phyloP scores from a whole-genome alignment of 768 basidiomycete species.

The Leccinum ochraceum region DNA sequence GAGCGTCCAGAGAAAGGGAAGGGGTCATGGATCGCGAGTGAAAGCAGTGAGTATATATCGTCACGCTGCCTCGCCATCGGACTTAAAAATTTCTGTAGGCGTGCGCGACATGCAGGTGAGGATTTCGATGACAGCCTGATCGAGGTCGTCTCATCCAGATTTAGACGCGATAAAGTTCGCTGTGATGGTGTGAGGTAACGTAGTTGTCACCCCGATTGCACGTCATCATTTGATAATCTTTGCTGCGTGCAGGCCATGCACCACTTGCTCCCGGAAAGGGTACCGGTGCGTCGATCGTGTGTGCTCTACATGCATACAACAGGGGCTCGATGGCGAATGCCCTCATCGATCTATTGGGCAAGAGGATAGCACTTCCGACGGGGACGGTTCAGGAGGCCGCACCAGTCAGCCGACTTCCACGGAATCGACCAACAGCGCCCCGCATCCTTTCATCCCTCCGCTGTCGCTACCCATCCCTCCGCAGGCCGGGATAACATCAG shows the following conservation, averaged over 20 bases:
- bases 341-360: constrained; percentile 36
- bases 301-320: constrained; percentile 45
- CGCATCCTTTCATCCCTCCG: constrained; percentile 18
- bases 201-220: constrained; percentile 4
- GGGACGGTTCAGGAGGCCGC: constrained; percentile 16
- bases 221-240: constrained; percentile 7
- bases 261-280: constrained; percentile 50
- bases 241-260: constrained; percentile 45
- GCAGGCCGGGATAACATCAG: constrained; percentile 18
- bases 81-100: constrained; percentile 41
- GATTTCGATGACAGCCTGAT: constrained; percentile 8
- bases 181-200: constrained; percentile 59
- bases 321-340: constrained; percentile 48
- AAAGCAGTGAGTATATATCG: constrained; percentile 49
- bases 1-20: constrained; percentile 49
- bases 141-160: constrained; percentile 17
- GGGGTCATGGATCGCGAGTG: constrained; percentile 60
- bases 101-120: constrained; percentile 60
- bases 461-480: constrained; percentile 18
- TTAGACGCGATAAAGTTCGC: constrained; percentile 61
- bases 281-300: constrained; percentile 53
- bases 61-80: constrained; percentile 6
- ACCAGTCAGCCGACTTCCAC: constrained; percentile 3
- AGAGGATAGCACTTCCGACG: constrained; percentile 30
- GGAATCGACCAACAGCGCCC: constrained; percentile 6